A percentile compares a stretch with the other conserved stretches of the same genome.
Conservation (phyloP, 73 alveolate species). For the Tetrahymena borealis region DNA sequence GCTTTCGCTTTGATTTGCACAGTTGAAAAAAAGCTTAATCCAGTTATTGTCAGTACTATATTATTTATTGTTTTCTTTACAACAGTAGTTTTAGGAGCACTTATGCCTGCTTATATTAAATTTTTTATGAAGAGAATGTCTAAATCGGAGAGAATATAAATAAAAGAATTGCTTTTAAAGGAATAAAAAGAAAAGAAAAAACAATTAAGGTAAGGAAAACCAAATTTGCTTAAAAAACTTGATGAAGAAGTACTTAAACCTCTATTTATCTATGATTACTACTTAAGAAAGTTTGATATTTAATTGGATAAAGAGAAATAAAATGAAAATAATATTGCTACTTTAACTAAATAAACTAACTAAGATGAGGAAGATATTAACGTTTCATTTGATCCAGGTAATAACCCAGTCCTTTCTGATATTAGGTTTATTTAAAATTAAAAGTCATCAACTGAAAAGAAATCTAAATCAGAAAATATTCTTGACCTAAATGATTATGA, state of each 20-base stretch:
- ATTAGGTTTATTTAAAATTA: background rate
- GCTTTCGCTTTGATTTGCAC: conserved; percentile 82
- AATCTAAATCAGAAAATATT: background rate
- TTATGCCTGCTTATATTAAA: conserved; percentile 23
- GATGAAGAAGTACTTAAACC: conserved; percentile 17
- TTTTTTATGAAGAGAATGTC: background rate
- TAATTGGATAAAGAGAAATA: background rate
- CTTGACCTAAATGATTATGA: background rate
- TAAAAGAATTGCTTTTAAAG: background rate
- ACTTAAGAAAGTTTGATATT: conserved; percentile 19
- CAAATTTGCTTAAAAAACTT: background rate
- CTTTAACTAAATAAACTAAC: no score
- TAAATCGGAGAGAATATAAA: background rate
- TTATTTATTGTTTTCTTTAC: conserved; percentile 35
- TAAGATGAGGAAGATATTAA: background rate
- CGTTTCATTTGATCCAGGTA: background rate
- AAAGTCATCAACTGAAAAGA: background rate
- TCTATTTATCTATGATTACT: conserved; percentile 19
- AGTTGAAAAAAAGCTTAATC: background rate
- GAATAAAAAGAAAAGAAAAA: background rate
- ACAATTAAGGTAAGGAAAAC: background rate
- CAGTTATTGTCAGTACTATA: conserved; percentile 12
- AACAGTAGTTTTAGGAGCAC: conserved; percentile 20
- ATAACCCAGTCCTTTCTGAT: background rate
- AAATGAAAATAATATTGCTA: background rate